phyloP scores from a whole-genome alignment of 352 stramenopile species.

The Aphanomyces euteiches region DNA sequence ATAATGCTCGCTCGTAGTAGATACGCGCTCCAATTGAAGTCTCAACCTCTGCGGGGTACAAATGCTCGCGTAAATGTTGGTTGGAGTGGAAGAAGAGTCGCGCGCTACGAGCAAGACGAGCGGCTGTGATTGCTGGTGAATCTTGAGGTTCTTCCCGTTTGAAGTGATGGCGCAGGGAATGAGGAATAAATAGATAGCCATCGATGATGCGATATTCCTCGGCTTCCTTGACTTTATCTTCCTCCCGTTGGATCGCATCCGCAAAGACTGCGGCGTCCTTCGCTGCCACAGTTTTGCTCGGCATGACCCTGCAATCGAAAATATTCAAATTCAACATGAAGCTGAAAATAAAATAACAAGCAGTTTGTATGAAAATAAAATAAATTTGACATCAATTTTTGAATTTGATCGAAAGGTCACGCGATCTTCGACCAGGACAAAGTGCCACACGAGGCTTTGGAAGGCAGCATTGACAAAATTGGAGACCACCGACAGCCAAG shows the following conservation, averaged over 20 bases:
- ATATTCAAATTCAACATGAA: too few species aligned
- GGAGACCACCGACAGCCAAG: neutral
- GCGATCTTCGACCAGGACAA: slow-evolving; percentile 1
- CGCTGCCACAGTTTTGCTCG: neutral
- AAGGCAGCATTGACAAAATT: too few species aligned
- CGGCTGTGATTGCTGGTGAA: slow-evolving; percentile 32
- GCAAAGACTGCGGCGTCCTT: slow-evolving; percentile 28
- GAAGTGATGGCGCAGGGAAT: slow-evolving; percentile 53
- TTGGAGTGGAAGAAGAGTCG: slow-evolving; percentile 21
- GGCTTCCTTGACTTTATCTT: neutral
- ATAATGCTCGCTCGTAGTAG: slow-evolving; percentile 44
- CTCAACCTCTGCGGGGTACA: slow-evolving; percentile 61
- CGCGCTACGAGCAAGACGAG: slow-evolving; percentile 53
- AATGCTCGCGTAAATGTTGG: slow-evolving; percentile 11
- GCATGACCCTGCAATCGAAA: neutral
- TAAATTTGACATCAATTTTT: neutral
- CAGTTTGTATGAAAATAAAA: too few species aligned
- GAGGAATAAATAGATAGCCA: slow-evolving; percentile 44
- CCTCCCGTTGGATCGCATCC: slow-evolving; percentile 2
- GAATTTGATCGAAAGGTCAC: slow-evolving; percentile 14
- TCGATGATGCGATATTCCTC: slow-evolving; percentile 25
- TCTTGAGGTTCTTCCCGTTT: slow-evolving; percentile 33
- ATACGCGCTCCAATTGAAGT: slow-evolving; percentile 50
- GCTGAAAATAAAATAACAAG: too few species aligned
- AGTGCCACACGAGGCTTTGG: too few species aligned